Conservation (phyloP, 108 stramenopile genomes). For the Nannochloropsis gaditana region DNA sequence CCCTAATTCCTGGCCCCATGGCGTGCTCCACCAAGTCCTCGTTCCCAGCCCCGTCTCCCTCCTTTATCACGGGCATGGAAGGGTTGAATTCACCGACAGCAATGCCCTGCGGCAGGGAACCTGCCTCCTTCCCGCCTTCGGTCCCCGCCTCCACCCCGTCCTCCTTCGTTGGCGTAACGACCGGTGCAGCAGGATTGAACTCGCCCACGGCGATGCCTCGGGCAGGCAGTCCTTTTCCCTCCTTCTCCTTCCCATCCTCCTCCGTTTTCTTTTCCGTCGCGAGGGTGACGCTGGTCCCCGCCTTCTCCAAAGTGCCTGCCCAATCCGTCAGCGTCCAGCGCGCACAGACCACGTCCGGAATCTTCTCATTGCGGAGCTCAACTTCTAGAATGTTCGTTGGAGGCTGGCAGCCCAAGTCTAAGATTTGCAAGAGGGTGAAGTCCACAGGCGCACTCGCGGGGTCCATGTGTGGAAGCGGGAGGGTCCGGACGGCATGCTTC, state of each 20-base stretch:
- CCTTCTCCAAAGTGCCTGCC: neutral
- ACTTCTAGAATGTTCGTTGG: neutral
- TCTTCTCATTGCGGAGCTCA: neutral
- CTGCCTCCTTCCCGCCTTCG: neutral
- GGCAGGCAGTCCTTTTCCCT: neutral
- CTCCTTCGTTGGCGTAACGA: neutral
- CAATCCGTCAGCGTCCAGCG: neutral
- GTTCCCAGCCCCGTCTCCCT: too few species aligned
- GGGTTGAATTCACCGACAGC: too few species aligned
- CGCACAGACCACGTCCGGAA: neutral
- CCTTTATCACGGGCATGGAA: too few species aligned
- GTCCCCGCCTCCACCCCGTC: neutral
- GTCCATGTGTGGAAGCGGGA: neutral
- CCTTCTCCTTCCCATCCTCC: neutral
- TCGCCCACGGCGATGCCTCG: neutral
- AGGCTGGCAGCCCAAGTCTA: neutral
- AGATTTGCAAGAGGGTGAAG: slow-evolving; percentile 17
- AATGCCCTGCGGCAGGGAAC: too few species aligned
- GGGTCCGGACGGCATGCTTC: neutral
- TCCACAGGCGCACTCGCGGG: neutral
- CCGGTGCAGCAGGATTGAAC: neutral
- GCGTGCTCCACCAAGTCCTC: too few species aligned
- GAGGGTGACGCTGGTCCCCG: neutral
- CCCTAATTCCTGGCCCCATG: too few species aligned
- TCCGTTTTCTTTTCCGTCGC: neutral